Base-by-base conservation (phyloP, 208 protist genomes). In the Crithidia thermophila region DNA sequence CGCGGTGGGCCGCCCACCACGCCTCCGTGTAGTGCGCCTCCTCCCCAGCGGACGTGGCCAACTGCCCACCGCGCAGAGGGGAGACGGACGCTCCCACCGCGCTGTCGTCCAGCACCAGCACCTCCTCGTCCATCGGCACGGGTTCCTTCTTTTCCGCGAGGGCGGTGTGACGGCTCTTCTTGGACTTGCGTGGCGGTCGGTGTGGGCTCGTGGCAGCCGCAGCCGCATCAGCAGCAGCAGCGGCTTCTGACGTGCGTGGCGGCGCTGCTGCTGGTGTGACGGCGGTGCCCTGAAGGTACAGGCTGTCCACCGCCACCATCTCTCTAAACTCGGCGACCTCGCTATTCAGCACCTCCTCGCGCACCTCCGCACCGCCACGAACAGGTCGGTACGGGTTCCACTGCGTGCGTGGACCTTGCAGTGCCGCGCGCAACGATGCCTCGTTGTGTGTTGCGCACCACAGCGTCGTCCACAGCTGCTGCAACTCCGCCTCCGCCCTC, bases 351-450 rank as follows among this genome's bases (percentile, higher is more conserved):
- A 95, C 73, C 51, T 88, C 75, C 42, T 78, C 65, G 13, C 76
- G 72, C 33, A 85, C 61, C 18, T 81, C 70, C 18, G 76, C 65
- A 1, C 85, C 83, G 16, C 71, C 68, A 9, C 82, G 87, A 2
- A 69, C 59, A 2, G 85, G 85, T 23, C 90, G 84, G 59, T 95
- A 95, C 13, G 90, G 90, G 59, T 95, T 95, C 87, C 85, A 92
- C 1, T 33, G 64, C 23, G 68, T 63, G 21, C 75, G 81, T 13
- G 80, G 78, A 3, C 83, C 81, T 21, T 47, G 27, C 28, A 69
- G 34, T 2, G 90, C 85, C 5, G 67, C 45, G 36, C 64, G 46
- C 51, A 92, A 59, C 6, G 78, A 74, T 9, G 62, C 50, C 50
- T 67, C 59, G 59, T 78, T 87, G 53, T 80, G 84, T 16, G 83